Percentiles rank a stretch among this genome's conserved stretches.
phyloP scores from a whole-genome alignment of 768 basidiomycete species.

The Podaxis pistillaris region DNA sequence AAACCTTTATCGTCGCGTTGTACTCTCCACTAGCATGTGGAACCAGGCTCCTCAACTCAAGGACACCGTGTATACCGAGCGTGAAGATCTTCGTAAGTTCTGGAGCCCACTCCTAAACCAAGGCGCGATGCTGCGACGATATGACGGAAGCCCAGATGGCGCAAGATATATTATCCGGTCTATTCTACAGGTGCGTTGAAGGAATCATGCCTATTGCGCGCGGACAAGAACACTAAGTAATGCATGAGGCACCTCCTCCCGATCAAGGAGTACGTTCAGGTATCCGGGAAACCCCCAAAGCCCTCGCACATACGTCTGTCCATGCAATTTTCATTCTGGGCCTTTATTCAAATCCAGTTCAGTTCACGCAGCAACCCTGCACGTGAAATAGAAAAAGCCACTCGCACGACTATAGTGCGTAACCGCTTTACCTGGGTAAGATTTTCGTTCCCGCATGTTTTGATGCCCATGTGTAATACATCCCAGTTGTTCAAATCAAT shows the following conservation, averaged over 20 bases:
- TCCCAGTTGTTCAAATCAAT: not conserved
- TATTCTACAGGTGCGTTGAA: not conserved
- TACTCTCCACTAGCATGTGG: not conserved
- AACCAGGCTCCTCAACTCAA: not conserved
- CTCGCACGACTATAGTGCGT: no score
- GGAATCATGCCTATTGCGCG: no score
- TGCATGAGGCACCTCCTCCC: not conserved
- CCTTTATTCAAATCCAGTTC: no score
- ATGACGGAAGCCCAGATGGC: not conserved
- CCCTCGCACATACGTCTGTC: no score
- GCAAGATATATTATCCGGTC: not conserved
- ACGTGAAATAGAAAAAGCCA: no score
- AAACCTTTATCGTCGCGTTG: not conserved
- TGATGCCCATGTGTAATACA: no score
- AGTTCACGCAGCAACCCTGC: no score
- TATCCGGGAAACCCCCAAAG: not conserved
- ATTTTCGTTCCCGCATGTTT: no score
- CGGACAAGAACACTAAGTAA: not conserved
- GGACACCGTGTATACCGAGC: not conserved
- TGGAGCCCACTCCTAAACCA: not conserved
- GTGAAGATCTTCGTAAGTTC: not conserved
- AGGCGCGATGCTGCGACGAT: not conserved
- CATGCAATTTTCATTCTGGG: no score
- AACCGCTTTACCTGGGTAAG: no score
- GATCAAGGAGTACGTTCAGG: not conserved